Percentiles rank a stretch among this genome's conserved stretches.
Evolutionary conservation across 2,329 filamentous ascomycete species (phyloP).

Genomic region (Fusarium miscanthi): DNA sequence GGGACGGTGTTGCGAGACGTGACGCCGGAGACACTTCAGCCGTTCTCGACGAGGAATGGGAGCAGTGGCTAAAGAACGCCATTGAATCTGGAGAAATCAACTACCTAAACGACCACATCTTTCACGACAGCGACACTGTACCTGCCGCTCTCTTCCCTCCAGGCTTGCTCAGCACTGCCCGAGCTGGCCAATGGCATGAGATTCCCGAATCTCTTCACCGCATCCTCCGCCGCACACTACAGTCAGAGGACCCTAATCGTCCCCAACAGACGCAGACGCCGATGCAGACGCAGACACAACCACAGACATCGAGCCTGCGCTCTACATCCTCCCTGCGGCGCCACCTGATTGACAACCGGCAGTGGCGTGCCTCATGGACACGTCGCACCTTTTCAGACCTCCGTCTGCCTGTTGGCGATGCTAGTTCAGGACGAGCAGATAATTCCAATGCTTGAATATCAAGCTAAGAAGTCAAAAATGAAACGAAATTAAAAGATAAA

Average conservation of each 20-base stretch:
- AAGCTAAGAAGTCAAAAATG: not conserved
- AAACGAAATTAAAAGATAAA: constrained; percentile 20
- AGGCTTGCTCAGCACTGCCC: constrained; percentile 65
- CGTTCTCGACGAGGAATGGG: constrained; percentile 77
- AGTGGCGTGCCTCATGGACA: constrained; percentile 31
- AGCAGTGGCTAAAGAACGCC: constrained; percentile 78
- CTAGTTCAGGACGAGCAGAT: constrained; percentile 37
- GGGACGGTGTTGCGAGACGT: constrained; percentile 70
- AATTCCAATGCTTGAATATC: constrained; percentile 25
- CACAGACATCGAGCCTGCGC: constrained; percentile 14
- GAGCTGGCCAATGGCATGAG: constrained; percentile 66
- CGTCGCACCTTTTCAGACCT: constrained; percentile 50
- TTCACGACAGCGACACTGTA: constrained; percentile 46
- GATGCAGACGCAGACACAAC: constrained; percentile 20
- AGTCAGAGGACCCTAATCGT: constrained; percentile 49
- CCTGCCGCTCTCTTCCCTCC: constrained; percentile 59
- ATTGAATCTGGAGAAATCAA: constrained; percentile 71
- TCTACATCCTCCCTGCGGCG: constrained; percentile 28
- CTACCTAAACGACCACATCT: constrained; percentile 57
- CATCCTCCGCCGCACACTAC: constrained; percentile 61
- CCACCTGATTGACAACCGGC: constrained; percentile 30
- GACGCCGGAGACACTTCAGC: constrained; percentile 69
- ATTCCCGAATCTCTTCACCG: constrained; percentile 67
- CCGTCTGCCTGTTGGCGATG: constrained; percentile 55
- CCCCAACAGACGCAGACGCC: constrained; percentile 28